Evolutionary conservation across 495 filamentous ascomycete species (phyloP).

Genomic region (Penicillium malachiteum): DNA sequence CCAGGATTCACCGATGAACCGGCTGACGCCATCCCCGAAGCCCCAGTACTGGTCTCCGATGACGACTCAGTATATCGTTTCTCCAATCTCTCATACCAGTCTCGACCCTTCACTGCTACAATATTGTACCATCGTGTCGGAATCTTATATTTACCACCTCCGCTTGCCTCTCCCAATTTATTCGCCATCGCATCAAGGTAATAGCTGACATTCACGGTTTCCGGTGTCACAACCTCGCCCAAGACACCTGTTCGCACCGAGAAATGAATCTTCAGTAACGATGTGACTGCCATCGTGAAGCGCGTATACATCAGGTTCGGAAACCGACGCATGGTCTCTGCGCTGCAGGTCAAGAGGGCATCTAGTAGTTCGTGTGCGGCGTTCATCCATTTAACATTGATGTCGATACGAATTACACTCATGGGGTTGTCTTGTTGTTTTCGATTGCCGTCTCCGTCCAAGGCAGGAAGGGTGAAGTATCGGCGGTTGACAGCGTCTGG

Average conservation of each 20-base stretch:
- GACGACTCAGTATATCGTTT: conserved; percentile 17
- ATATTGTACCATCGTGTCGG: conserved; percentile 40
- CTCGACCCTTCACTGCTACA: conserved; percentile 34
- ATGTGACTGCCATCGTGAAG: conserved; percentile 41
- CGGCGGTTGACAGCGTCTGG: conserved; percentile 42
- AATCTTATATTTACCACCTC: conserved; percentile 36
- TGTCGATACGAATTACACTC: conserved; percentile 46
- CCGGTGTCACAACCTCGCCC: conserved; percentile 41
- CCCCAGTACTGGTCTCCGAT: not conserved
- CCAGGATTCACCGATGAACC: conserved; percentile 10
- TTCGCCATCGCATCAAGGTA: conserved; percentile 44
- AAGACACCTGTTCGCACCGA: conserved; percentile 44
- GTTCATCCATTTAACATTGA: conserved; percentile 50
- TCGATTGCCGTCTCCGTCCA: conserved; percentile 28
- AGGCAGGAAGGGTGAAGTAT: conserved; percentile 40
- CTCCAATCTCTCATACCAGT: conserved; percentile 40
- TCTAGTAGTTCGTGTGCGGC: conserved; percentile 50
- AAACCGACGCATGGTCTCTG: conserved; percentile 40
- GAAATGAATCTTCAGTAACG: conserved; percentile 51
- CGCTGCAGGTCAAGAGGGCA: conserved; percentile 39
- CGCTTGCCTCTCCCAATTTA: conserved; percentile 40
- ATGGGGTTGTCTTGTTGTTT: conserved; percentile 26
- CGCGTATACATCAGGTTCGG: conserved; percentile 50
- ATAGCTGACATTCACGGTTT: conserved; percentile 42
- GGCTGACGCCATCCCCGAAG: conserved; percentile 3